A percentile compares a stretch with the other conserved stretches of the same genome.
Conservation (phyloP, 306 rosid genomes). For the Acmispon strigosus region DNA sequence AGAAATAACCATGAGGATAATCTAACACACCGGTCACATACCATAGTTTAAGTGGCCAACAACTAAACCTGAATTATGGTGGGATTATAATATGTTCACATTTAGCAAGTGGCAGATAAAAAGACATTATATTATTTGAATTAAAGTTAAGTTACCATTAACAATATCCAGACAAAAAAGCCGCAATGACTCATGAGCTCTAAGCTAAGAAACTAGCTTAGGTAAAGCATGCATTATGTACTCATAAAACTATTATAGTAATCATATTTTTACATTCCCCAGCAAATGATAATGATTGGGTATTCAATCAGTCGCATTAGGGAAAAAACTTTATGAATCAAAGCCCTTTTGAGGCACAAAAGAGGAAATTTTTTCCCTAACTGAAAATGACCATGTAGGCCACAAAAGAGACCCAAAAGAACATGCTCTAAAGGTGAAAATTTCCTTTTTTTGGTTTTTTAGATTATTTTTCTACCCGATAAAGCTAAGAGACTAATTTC, state of each 20-base stretch:
- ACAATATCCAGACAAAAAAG: conserved; percentile 43
- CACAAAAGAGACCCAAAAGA: conserved; percentile 67
- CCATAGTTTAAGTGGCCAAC: conserved; percentile 72
- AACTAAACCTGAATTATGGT: conserved; percentile 56
- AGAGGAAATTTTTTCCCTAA: conserved; percentile 42
- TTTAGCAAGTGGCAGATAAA: conserved; percentile 22
- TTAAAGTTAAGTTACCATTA: conserved; percentile 41
- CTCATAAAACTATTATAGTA: conserved; percentile 16
- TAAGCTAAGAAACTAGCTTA: conserved; percentile 35
- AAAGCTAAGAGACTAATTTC: too few species aligned
- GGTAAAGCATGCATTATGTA: conserved; percentile 33
- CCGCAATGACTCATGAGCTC: conserved; percentile 63
- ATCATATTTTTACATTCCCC: conserved; percentile 4
- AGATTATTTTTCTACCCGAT: too few species aligned
- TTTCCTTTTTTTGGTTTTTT: conserved; percentile 6
- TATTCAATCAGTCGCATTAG: conserved; percentile 37
- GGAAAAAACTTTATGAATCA: conserved; percentile 26
- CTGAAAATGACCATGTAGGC: conserved; percentile 65
- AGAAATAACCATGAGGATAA: conserved; percentile 19
- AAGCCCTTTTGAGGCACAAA: conserved; percentile 38
- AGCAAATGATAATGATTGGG: conserved; percentile 42
- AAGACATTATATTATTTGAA: conserved; percentile 23
- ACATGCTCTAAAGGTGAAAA: conserved; percentile 30
- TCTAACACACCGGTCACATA: conserved; percentile 24
- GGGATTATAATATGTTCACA: conserved; percentile 24